Evolutionary conservation across 352 stramenopile genomes (phyloP).

Genomic region (Globisporangium barbulae): DNA sequence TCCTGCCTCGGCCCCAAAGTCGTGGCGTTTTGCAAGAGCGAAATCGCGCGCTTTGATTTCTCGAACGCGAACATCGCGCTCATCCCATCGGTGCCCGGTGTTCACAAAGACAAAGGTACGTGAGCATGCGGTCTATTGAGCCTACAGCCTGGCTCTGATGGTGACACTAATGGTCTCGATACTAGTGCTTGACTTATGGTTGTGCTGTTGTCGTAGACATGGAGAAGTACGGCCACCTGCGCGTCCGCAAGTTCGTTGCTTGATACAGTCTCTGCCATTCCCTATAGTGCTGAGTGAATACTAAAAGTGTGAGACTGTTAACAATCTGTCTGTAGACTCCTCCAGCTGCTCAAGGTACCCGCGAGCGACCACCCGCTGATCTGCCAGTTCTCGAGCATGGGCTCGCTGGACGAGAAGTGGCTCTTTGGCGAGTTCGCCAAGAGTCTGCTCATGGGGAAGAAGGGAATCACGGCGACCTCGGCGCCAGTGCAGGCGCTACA

Average conservation of each 20-base stretch:
- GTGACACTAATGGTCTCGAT: not conserved
- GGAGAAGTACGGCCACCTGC: conserved; percentile 78
- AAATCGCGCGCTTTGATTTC: conserved; percentile 64
- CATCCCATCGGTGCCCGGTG: conserved; percentile 63
- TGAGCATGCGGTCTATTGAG: not conserved
- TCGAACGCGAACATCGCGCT: conserved; percentile 49
- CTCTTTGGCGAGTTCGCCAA: conserved; percentile 69
- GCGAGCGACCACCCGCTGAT: conserved; percentile 62
- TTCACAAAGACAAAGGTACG: conserved; percentile 65
- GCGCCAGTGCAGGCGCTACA: conserved; percentile 59
- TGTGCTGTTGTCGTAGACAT: conserved; percentile 35
- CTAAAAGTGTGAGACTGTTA: not conserved
- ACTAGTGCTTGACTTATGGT: not conserved
- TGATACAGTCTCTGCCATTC: not conserved
- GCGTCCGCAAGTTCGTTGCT: conserved; percentile 35
- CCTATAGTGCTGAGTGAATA: not conserved
- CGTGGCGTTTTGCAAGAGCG: conserved; percentile 35
- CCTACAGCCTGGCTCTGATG: not conserved
- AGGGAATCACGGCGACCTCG: conserved; percentile 21
- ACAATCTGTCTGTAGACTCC: conserved; percentile 28
- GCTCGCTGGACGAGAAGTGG: conserved; percentile 82
- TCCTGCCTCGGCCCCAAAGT: conserved; percentile 43
- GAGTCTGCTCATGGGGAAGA: conserved; percentile 56
- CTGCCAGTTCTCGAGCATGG: conserved; percentile 82
- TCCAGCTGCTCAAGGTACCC: conserved; percentile 45